phyloP scores from a whole-genome alignment of 192 early-diverging fungal species.

The Mortierella antarctica region DNA sequence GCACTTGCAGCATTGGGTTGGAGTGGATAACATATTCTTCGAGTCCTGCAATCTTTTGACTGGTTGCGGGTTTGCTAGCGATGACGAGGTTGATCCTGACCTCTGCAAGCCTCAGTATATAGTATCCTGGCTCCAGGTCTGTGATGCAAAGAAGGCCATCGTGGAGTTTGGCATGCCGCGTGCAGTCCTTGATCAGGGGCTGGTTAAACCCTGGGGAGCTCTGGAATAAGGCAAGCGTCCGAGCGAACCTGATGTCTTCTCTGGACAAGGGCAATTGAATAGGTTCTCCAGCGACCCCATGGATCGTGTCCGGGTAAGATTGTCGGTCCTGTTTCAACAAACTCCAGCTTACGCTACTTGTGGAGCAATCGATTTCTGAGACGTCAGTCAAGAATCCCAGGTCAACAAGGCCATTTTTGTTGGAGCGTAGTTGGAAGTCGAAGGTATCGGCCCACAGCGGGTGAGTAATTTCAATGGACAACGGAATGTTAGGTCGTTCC shows the following conservation, averaged over 20 bases:
- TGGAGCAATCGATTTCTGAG: background rate
- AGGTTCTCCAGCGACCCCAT: constrained; percentile 14
- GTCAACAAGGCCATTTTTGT: constrained; percentile 49
- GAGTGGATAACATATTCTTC: constrained; percentile 19
- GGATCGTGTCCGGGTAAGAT: constrained; percentile 14
- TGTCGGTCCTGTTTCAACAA: background rate
- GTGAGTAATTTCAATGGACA: constrained; percentile 44
- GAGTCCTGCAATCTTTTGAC: background rate
- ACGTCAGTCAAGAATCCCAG: constrained; percentile 43
- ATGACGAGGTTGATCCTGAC: constrained; percentile 5
- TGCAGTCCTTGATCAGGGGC: constrained; percentile 8
- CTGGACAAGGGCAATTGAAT: constrained; percentile 23
- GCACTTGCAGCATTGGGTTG: constrained; percentile 27
- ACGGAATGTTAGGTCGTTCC: constrained; percentile 13
- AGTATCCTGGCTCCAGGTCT: constrained; percentile 26
- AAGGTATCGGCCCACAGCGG: constrained; percentile 3
- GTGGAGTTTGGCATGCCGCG: constrained; percentile 1
- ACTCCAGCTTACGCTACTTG: background rate
- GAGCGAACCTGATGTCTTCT: constrained; percentile 2
- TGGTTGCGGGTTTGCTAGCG: background rate
- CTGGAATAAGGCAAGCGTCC: constrained; percentile 19
- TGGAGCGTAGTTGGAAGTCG: constrained; percentile 28
- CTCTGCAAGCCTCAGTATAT: constrained; percentile 11
- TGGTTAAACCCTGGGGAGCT: background rate
- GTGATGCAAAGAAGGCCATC: constrained; percentile 22